Evolutionary conservation across 2,329 filamentous ascomycete genomes (phyloP).

Genomic region (Curvularia eragrostidis): DNA sequence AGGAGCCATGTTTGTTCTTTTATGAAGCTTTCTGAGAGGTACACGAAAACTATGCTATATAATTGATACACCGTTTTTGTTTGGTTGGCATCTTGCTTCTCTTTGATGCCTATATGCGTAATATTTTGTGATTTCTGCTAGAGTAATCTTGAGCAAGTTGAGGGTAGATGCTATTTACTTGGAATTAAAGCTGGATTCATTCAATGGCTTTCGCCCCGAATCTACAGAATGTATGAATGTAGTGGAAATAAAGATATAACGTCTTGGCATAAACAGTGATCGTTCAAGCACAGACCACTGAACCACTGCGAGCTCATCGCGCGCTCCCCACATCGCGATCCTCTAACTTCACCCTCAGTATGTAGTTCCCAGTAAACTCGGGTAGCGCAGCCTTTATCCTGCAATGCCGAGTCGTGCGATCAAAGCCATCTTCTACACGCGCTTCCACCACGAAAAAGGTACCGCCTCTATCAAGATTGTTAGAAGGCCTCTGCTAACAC

Average conservation of each 20-base stretch:
- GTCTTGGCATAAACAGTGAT: neutral
- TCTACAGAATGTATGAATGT: neutral
- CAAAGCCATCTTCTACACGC: constrained; percentile 70
- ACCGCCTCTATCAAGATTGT: neutral
- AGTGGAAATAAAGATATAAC: neutral
- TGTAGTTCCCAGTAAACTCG: constrained; percentile 23
- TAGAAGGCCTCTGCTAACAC: constrained; percentile 10
- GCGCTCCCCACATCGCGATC: constrained; percentile 10
- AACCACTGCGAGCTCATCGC: constrained; percentile 5
- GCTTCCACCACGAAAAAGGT: constrained; percentile 65
- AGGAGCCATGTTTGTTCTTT: constrained; percentile 10
- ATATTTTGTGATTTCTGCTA: neutral
- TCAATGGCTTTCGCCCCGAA: neutral
- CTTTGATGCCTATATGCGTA: neutral
- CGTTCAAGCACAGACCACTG: constrained; percentile 15
- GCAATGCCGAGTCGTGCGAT: constrained; percentile 55
- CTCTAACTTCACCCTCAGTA: constrained; percentile 18
- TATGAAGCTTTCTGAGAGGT: neutral
- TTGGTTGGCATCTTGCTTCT: neutral
- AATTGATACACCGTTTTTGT: constrained; percentile 7
- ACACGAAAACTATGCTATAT: constrained; percentile 10
- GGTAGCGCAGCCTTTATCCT: neutral
- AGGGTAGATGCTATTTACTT: too few species aligned
- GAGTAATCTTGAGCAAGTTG: neutral
- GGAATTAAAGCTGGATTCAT: neutral